Evolutionary conservation across 257 asterid genomes (phyloP), one percentile per base, ranked within the genome.

Genomic region (Orobanche coerulescens): DNA sequence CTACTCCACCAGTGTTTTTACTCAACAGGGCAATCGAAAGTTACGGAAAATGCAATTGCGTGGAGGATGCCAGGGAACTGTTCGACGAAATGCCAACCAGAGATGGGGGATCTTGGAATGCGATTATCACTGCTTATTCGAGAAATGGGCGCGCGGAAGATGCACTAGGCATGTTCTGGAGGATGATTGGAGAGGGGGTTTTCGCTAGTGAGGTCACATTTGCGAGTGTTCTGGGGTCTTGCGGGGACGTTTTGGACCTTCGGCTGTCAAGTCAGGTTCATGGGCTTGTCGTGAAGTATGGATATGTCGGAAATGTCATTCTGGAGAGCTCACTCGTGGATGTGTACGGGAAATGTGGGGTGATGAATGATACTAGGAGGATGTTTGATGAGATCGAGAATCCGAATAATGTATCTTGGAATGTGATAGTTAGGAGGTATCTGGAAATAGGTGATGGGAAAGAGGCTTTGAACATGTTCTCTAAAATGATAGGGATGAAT

Each of bases 41-140:
- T 0, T 87, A 83, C 34, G 94, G 87, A 0, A 81, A 76, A 58
- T 90, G 96, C 68, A 66, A 68, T 5, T 79, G 84, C 44, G 52
- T 85, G 71, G 61, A 34, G 24, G 96, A 87, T 68, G 95, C 95
- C 1, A 13, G 66, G 43, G 85, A 74, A 9, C 71, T 89, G 84
- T 89, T 86, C 66, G 91, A 86, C 46, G 82, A 85, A 87, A 82
- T 90, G 94, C 96, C 96, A 9, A 61, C 16, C 6, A 71, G 87
- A 77, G 87, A 85, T 33, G 96, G 93, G 2, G 96, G 96, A 4
- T 85, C 97, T 2, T 90, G 97, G 97, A 90, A 87, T 40, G 86
- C 96, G 12, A 64, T 85, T 68, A 73, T 90, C 16, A 74, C 87
- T 18, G 94, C 91, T 0, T 83, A 72, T 66, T 68, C 96, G 16